phyloP scores from a whole-genome alignment of 352 stramenopile genomes.

The Discostella stelligera region DNA sequence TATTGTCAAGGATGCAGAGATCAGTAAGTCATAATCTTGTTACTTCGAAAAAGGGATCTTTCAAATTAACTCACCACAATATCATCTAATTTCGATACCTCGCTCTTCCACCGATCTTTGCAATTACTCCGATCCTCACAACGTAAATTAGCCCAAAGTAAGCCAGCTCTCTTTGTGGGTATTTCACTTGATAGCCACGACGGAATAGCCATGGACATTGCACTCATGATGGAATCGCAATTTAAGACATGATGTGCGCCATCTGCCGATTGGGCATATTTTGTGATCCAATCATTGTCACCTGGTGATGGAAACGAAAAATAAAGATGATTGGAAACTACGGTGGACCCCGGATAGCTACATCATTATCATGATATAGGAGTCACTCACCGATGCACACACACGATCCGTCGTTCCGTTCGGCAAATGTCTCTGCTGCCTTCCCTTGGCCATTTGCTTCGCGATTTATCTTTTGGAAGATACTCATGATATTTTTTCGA shows the following conservation, averaged over 20 bases:
- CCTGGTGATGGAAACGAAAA: conserved; percentile 15
- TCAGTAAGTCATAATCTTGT: not conserved
- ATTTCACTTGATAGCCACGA: conserved; percentile 62
- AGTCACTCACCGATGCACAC: conserved; percentile 51
- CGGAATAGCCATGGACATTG: conserved; percentile 62
- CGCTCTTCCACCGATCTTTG: conserved; percentile 23
- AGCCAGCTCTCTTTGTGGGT: conserved; percentile 43
- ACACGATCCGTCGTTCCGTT: conserved; percentile 44
- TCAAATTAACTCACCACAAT: conserved; percentile 45
- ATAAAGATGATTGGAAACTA: not conserved
- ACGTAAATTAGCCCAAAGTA: conserved; percentile 68
- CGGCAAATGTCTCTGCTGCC: conserved; percentile 25
- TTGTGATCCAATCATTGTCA: conserved; percentile 61
- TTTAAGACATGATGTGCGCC: conserved; percentile 61
- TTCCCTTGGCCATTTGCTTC: not conserved
- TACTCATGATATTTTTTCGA: conserved; percentile 40
- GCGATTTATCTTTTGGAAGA: conserved; percentile 51
- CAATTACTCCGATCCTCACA: conserved; percentile 20
- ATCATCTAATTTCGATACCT: conserved; percentile 48
- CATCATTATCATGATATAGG: not conserved
- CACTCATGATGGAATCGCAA: conserved; percentile 59
- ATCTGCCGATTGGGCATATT: conserved; percentile 55
- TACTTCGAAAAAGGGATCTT: too few species aligned
- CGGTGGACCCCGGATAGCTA: not conserved
- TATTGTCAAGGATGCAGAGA: conserved; percentile 15